These are phyloP conservation scores for Russula virescens DNA, from an alignment of 768 basidiomycete genomes.

Conservation along the genomic window DNA sequence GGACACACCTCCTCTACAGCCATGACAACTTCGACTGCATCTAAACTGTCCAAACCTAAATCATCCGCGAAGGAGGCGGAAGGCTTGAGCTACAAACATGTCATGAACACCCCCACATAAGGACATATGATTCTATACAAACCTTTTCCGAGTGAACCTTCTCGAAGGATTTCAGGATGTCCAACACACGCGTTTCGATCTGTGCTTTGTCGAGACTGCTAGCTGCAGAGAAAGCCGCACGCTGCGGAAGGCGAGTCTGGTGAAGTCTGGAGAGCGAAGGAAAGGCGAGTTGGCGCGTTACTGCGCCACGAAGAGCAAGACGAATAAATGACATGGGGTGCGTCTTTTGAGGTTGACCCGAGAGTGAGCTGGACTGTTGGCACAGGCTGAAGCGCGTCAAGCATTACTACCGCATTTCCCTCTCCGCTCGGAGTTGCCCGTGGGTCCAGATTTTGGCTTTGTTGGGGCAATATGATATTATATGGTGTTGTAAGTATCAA, in stretches of 20 bases:
- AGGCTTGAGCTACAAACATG: slow-evolving; percentile 49
- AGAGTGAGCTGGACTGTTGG: slow-evolving; percentile 5
- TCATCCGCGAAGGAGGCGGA: slow-evolving; percentile 69
- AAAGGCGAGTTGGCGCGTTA: slow-evolving; percentile 36
- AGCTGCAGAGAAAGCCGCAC: slow-evolving; percentile 59
- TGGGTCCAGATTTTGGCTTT: neutral
- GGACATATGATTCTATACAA: slow-evolving; percentile 10
- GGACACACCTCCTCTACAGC: slow-evolving; percentile 82
- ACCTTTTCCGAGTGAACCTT: slow-evolving; percentile 79
- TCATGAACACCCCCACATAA: neutral
- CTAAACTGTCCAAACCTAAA: slow-evolving; percentile 91
- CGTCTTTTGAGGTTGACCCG: neutral
- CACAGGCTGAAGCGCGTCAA: neutral
- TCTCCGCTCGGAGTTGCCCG: slow-evolving; percentile 14
- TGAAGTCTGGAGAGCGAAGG: slow-evolving; percentile 25
- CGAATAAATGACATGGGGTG: slow-evolving; percentile 22
- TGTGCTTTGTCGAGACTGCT: slow-evolving; percentile 58
- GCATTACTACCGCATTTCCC: neutral
- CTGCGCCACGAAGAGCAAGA: slow-evolving; percentile 15
- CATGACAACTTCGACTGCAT: slow-evolving; percentile 98
- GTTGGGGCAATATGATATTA: too few relatives aligned
- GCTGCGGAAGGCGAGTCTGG: slow-evolving; percentile 30
- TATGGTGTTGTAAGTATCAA: too few relatives aligned
- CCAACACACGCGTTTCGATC: slow-evolving; percentile 70
- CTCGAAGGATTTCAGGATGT: slow-evolving; percentile 84